Evolutionary conservation across 345 rosid genomes (phyloP).

Genomic region (Gynandropsis gynandra): DNA sequence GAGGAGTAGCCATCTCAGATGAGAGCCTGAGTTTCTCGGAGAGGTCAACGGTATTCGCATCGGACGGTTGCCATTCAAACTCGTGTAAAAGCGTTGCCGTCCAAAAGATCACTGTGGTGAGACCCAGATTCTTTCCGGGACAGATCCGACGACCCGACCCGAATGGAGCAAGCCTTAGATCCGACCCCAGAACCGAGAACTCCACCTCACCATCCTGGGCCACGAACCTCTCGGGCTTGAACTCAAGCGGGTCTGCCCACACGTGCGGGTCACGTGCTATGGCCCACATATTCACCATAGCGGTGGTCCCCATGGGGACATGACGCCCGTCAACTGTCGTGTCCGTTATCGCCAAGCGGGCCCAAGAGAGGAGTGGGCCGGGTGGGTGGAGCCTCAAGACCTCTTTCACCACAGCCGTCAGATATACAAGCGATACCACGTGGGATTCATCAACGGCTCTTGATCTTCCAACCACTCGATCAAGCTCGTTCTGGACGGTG

Average conservation of each 20-base stretch:
- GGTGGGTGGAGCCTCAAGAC: conserved; percentile 85
- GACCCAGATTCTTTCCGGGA: conserved; percentile 67
- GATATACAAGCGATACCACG: conserved; percentile 38
- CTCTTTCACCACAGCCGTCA: conserved; percentile 70
- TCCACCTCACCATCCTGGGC: conserved; percentile 35
- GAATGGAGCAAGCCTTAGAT: conserved; percentile 76
- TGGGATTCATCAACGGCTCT: conserved; percentile 51
- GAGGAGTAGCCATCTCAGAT: conserved; percentile 76
- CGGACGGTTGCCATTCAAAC: conserved; percentile 46
- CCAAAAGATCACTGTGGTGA: conserved; percentile 65
- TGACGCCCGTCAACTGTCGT: conserved; percentile 61
- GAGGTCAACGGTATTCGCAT: conserved; percentile 41
- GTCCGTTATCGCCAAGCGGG: conserved; percentile 71
- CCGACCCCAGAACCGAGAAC: conserved; percentile 74
- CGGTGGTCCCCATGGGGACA: conserved; percentile 86
- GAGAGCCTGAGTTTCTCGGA: conserved; percentile 67
- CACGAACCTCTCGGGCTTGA: conserved; percentile 61
- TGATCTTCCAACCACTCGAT: conserved; percentile 50
- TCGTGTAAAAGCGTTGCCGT: conserved; percentile 61
- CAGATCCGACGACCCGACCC: conserved; percentile 83
- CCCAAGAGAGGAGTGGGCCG: conserved; percentile 93
- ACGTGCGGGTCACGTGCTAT: conserved; percentile 61
- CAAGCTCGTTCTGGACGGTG: conserved; percentile 67
- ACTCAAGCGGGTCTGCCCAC: conserved; percentile 64
- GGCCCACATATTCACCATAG: conserved; percentile 99